A percentile compares a stretch with the other conserved stretches of the same genome.
phyloP scores from a whole-genome alignment of 495 filamentous ascomycete species.

The Penicillium daleae region DNA sequence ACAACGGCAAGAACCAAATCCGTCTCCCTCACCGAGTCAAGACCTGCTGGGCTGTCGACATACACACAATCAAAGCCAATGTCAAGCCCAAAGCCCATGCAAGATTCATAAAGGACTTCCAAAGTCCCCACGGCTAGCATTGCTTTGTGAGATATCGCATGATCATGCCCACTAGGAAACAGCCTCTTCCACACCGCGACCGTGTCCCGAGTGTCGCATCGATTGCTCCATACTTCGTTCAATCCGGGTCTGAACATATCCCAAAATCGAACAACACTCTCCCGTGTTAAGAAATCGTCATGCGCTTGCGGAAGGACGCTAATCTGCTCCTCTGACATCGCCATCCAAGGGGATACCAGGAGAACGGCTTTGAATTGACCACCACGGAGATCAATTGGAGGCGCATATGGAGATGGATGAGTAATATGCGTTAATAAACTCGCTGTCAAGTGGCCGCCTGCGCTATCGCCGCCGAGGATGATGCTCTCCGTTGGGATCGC shows the following conservation, averaged over 20 bases:
- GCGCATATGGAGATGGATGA: background rate
- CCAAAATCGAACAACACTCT: background rate
- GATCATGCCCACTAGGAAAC: background rate
- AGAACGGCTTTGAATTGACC: background rate
- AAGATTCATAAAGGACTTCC: conserved; percentile 1
- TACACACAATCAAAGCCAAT: background rate
- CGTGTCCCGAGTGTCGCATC: background rate
- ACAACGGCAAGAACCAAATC: background rate
- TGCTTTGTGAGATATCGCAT: background rate
- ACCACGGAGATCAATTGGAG: background rate
- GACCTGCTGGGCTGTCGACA: background rate
- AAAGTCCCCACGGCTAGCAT: background rate
- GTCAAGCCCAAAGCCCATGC: background rate
- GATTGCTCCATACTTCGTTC: background rate
- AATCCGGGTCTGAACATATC: background rate
- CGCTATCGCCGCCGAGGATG: background rate
- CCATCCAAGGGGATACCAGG: background rate
- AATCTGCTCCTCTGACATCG: background rate
- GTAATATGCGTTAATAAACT: background rate
- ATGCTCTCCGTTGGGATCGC: background rate
- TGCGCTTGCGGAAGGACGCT: background rate
- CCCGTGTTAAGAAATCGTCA: background rate
- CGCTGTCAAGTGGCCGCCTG: background rate
- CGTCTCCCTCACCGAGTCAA: background rate
- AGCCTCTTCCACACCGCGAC: conserved; percentile 6